phyloP scores from a whole-genome alignment of 257 asterid genomes.

The Penstemon davidsonii region DNA sequence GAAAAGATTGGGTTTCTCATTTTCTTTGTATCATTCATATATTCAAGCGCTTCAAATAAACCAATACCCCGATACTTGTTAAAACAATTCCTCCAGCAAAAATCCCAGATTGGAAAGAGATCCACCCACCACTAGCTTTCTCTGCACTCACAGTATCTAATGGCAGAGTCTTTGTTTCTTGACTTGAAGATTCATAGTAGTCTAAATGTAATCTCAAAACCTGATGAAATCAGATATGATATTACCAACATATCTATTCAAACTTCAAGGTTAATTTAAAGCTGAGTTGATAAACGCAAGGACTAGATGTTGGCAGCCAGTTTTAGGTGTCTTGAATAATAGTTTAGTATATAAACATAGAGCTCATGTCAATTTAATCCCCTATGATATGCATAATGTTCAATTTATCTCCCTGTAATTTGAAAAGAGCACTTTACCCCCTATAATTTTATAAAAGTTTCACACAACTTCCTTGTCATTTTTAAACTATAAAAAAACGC shows the following conservation, averaged over 20 bases:
- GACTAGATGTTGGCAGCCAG: no score
- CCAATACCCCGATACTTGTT: conserved; percentile 61
- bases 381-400: no score
- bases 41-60: conserved; percentile 60
- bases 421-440: no score
- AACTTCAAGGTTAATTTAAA: not conserved
- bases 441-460: no score
- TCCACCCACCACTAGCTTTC: conserved; percentile 30
- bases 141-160: conserved; percentile 27
- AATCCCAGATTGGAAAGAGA: conserved; percentile 40
- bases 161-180: conserved; percentile 25
- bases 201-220: conserved; percentile 76
- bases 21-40: conserved; percentile 24
- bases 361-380: no score
- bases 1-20: not conserved
- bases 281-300: not conserved
- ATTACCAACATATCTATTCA: not conserved
- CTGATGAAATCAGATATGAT: conserved; percentile 30
- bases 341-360: no score
- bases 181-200: conserved; percentile 27
- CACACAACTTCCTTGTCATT: no score
- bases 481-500: no score
- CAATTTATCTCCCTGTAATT: no score
- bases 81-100: conserved; percentile 65
- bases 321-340: no score